These are phyloP conservation scores for Penicillium expansum DNA, from an alignment of 2,329 filamentous ascomycete genomes.

Conservation along the genomic window DNA sequence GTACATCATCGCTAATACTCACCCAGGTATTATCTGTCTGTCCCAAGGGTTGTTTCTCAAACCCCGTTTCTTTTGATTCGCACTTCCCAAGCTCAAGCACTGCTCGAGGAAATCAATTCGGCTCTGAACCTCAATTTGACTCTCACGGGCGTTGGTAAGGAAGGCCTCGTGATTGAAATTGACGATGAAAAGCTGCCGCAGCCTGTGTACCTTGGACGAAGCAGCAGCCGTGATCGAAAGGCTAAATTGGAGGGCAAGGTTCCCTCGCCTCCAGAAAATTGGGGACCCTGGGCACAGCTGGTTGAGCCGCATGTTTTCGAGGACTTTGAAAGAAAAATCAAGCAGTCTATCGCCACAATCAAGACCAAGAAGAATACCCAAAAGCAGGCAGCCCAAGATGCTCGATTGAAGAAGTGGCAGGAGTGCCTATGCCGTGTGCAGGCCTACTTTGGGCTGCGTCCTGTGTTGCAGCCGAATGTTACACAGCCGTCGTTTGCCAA, in stretches of 20 bases:
- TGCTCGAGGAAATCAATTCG: constrained; percentile 64
- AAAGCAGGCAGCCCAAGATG: constrained; percentile 48
- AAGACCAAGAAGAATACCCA: constrained; percentile 52
- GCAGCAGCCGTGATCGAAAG: constrained; percentile 47
- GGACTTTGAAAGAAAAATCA: constrained; percentile 49
- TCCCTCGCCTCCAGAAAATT: constrained; percentile 21
- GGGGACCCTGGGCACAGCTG: background rate
- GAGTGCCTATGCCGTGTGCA: constrained; percentile 63
- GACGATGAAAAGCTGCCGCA: constrained; percentile 57
- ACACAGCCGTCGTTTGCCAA: constrained; percentile 3
- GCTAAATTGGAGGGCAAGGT: constrained; percentile 35
- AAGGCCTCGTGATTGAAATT: constrained; percentile 63
- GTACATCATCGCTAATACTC: background rate
- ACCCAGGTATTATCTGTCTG: constrained; percentile 64
- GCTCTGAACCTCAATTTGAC: constrained; percentile 51
- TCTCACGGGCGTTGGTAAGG: constrained; percentile 56
- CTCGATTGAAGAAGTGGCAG: constrained; percentile 38
- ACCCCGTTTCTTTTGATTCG: constrained; percentile 66
- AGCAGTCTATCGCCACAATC: constrained; percentile 49
- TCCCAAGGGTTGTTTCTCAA: constrained; percentile 46
- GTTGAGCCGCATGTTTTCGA: background rate
- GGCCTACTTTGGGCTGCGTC: constrained; percentile 66
- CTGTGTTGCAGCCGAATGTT: background rate
- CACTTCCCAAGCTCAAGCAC: constrained; percentile 60
- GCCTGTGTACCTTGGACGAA: constrained; percentile 66